Evolutionary conservation across 352 stramenopile species (phyloP).

Genomic region (Phytophthora rubi): DNA sequence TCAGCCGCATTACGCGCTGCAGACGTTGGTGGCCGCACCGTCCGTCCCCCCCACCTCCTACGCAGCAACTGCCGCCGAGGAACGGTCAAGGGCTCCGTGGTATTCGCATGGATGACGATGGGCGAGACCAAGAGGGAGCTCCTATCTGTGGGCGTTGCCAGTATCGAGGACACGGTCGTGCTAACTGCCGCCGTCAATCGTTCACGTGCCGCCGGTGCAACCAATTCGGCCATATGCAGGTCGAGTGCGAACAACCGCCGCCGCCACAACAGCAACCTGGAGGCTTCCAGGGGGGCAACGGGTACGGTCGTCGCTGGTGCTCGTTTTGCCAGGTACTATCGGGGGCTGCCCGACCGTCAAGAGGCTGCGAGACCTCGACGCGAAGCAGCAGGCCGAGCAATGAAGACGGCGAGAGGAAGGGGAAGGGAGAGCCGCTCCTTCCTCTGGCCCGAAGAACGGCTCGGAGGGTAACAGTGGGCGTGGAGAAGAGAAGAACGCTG

Average conservation of each 20-base stretch:
- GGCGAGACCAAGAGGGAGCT: not conserved
- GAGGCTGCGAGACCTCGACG: too few species aligned
- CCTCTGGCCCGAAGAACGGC: too few species aligned
- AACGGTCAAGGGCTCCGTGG: not conserved
- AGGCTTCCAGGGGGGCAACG: not conserved
- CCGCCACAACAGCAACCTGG: not conserved
- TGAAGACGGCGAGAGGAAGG: too few species aligned
- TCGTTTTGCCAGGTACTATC: not conserved
- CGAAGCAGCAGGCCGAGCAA: too few species aligned
- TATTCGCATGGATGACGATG: not conserved
- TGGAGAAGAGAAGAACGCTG: not conserved
- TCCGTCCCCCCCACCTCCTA: not conserved
- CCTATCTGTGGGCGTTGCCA: slow-evolving; percentile 1
- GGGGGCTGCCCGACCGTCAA: too few species aligned
- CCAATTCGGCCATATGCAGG: not conserved
- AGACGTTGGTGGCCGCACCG: not conserved
- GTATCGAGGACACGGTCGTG: not conserved
- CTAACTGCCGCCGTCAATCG: not conserved
- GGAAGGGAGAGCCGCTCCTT: too few species aligned
- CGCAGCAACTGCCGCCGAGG: not conserved
- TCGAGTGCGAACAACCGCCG: not conserved
- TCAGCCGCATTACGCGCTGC: not conserved
- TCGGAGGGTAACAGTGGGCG: not conserved
- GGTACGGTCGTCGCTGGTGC: not conserved
- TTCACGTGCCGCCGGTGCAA: not conserved